Base-by-base conservation (phyloP, 176 grass and related monocot genomes). In the Eragrostis nindensis region DNA sequence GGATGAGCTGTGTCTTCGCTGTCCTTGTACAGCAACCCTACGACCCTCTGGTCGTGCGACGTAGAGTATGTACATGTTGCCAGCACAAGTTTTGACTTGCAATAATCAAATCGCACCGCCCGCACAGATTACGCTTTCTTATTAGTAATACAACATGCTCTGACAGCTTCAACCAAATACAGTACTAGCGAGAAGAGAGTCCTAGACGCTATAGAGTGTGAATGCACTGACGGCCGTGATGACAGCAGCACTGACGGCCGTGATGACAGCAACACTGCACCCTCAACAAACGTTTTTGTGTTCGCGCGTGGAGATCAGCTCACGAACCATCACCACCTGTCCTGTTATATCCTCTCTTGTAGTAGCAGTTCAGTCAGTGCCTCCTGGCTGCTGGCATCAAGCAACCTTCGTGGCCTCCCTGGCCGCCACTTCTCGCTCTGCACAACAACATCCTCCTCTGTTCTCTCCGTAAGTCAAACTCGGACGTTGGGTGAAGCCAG, bases 71-170 rank as follows among this genome's bases (percentile, higher is more conserved):
- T 66, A 19, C 57, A 67, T 1, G 26, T 68, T 36, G 72, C 25
- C 50, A 55, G 40, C 65, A 11, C 68, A 19, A n/a, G 6, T 17
- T 10, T 70, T 62, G 65, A 78, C 55, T 25, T 11, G 54, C 74
- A 71, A 70, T 62, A 71, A 78, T 71, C 29, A 52, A 84, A 60
- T 81, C 66, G 11, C 63, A 17, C 21, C 42, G n/a, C 67, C 27
- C 57, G 57, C 57, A 5, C 24, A 61, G 22, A 27, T 61, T 5
- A 61, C 14, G 4, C 5, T 27, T 12, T 26, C 4, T 42, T 40
- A n/a, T 40, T 21, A 9, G 5, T 0, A 13, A 3, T 16, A 38
- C 41, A 41, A 40, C 3, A 29, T 47, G 25, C 60, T 61, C 67
- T 59, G 66, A 47, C 24, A 53, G 3, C 21, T 61, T 70, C 53